Conservation (phyloP, 495 filamentous ascomycete genomes). For the Tuber microsphaerosporum region DNA sequence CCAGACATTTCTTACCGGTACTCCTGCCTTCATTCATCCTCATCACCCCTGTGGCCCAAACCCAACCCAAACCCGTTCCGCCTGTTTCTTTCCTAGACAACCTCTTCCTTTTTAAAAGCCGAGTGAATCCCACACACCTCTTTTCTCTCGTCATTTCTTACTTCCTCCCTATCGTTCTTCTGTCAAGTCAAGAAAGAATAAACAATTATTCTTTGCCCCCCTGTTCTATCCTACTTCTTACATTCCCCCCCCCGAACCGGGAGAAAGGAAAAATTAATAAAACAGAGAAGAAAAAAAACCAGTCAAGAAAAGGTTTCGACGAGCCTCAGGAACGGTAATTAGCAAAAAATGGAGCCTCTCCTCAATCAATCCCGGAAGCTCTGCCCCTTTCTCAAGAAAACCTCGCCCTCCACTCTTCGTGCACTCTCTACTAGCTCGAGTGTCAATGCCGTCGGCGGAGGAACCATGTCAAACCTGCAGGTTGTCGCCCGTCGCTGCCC, state of each 20-base stretch:
- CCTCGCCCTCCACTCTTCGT: constrained; percentile 79
- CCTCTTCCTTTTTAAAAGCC: not conserved
- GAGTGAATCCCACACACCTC: not conserved
- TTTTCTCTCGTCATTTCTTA: not conserved
- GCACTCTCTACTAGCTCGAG: constrained; percentile 71
- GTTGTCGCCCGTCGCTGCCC: constrained; percentile 90
- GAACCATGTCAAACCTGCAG: constrained; percentile 95
- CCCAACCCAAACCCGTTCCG: not conserved
- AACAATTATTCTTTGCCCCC: not conserved
- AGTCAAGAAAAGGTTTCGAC: not conserved
- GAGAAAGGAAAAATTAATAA: not conserved
- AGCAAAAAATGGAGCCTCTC: constrained; percentile 72
- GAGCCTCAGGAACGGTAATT: not conserved
- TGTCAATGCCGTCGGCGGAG: constrained; percentile 67
- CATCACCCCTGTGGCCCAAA: not conserved
- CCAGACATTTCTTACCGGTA: not conserved
- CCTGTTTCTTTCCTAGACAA: not conserved
- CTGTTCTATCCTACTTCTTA: not conserved
- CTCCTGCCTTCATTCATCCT: not conserved
- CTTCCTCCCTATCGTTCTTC: not conserved
- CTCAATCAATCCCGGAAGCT: constrained; percentile 88
- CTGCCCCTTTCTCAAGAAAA: constrained; percentile 95
- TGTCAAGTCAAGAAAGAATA: not conserved
- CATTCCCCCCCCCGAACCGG: not conserved
- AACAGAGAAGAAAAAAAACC: not conserved